Evolutionary conservation across 306 rosid species (phyloP).

Genomic region (Oxytropis ochrocephala): DNA sequence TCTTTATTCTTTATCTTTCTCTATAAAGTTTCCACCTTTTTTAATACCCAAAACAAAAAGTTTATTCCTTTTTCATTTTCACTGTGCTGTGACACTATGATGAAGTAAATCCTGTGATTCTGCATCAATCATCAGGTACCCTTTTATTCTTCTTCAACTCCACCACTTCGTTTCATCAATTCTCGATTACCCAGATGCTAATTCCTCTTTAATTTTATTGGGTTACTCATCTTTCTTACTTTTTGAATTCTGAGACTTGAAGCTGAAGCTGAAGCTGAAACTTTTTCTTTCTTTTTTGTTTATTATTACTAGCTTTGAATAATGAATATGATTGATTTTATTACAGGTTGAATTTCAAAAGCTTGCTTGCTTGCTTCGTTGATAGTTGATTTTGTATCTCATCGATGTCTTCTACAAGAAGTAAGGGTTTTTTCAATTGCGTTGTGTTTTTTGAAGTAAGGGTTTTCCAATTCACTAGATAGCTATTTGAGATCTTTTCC

Average conservation of each 20-base stretch:
- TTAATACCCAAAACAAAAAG: background rate
- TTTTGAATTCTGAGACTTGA: background rate
- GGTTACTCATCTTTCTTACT: background rate
- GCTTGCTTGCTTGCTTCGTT: background rate
- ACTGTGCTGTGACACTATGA: background rate
- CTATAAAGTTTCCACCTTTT: constrained; percentile 16
- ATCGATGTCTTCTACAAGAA: background rate
- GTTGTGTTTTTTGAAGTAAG: background rate
- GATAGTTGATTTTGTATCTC: background rate
- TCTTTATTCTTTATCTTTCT: background rate
- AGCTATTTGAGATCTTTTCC: constrained; percentile 11
- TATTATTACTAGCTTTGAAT: constrained; percentile 19
- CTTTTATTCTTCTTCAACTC: background rate
- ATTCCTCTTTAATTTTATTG: background rate
- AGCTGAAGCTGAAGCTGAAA: constrained; percentile 4
- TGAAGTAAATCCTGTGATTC: constrained; percentile 4
- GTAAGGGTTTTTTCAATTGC: background rate
- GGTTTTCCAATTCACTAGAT: background rate
- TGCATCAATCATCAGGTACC: constrained; percentile 34
- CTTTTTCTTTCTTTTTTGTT: constrained; percentile 4
- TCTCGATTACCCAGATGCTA: constrained; percentile 26
- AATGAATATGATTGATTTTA: background rate
- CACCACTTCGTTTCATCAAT: background rate
- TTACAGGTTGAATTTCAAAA: constrained; percentile 23
- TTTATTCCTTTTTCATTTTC: background rate